Evolutionary conservation across 768 basidiomycete species (phyloP).

Genomic region (Termitomyces sp.): DNA sequence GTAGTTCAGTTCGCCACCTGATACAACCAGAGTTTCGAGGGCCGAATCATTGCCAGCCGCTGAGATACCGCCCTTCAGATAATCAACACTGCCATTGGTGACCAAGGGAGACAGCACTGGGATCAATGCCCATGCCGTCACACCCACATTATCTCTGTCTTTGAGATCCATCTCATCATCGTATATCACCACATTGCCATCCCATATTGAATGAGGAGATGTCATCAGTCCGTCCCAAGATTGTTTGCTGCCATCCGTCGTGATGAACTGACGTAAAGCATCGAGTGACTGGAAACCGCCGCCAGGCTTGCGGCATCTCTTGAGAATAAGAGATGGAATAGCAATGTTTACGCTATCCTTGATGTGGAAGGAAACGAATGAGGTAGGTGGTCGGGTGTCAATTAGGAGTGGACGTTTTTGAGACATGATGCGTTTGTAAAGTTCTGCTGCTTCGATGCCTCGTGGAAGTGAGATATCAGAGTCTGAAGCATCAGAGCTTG

Average conservation of each 20-base stretch:
- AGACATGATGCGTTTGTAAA: constrained; percentile 45
- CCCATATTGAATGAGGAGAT: constrained; percentile 46
- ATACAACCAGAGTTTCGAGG: constrained; percentile 46
- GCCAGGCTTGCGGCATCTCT: constrained; percentile 70
- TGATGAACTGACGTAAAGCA: constrained; percentile 74
- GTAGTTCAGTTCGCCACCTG: constrained; percentile 28
- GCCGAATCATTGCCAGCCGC: constrained; percentile 53
- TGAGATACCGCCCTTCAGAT: constrained; percentile 68
- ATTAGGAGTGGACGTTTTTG: constrained; percentile 60
- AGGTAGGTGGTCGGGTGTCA: constrained; percentile 71
- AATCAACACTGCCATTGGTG: constrained; percentile 50
- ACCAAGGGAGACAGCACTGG: constrained; percentile 57
- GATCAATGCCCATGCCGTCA: constrained; percentile 69
- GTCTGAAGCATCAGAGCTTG: constrained; percentile 9
- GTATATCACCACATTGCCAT: constrained; percentile 72
- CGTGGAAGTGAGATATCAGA: constrained; percentile 19
- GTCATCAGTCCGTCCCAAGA: constrained; percentile 64
- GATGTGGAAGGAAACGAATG: constrained; percentile 63
- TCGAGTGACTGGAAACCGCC: constrained; percentile 62
- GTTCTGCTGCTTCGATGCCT: constrained; percentile 40
- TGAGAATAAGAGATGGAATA: constrained; percentile 87
- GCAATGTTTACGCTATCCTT: constrained; percentile 74
- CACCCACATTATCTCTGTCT: constrained; percentile 46
- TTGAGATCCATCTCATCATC: constrained; percentile 72
- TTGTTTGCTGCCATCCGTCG: constrained; percentile 66